These are phyloP conservation scores for Ganoderma sinense DNA, from an alignment of 1,284 basidiomycete species.

Conservation along the genomic window DNA sequence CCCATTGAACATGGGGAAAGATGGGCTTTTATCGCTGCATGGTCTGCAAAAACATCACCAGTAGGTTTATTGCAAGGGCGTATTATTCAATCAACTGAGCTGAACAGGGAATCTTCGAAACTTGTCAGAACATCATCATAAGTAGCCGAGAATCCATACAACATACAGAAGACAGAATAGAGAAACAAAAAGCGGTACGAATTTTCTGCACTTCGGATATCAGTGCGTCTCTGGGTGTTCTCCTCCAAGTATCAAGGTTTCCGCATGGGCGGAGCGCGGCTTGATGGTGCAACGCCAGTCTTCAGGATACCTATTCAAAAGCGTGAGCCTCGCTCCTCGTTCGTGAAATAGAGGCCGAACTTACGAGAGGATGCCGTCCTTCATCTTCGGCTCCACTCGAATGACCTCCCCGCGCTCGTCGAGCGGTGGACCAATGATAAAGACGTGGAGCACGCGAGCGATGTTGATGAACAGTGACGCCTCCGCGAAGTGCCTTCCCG, in stretches of 20 bases:
- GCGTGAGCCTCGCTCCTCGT: not conserved
- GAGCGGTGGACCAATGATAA: conserved; percentile 29
- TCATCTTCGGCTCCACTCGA: conserved; percentile 26
- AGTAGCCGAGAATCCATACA: not conserved
- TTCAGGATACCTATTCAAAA: conserved; percentile 25
- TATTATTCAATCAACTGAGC: not conserved
- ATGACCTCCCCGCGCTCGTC: conserved; percentile 19
- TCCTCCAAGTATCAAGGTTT: conserved; percentile 17
- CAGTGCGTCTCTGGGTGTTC: not conserved
- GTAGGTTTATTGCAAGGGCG: not conserved
- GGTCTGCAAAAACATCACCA: not conserved
- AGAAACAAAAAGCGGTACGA: not conserved
- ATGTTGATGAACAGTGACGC: conserved; percentile 28
- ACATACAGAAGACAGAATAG: not conserved
- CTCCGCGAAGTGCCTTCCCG: conserved; percentile 30
- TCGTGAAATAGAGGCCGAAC: not conserved
- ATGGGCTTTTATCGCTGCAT: not conserved
- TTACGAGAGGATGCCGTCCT: conserved; percentile 30
- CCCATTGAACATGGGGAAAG: not conserved
- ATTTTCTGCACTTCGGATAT: not conserved
- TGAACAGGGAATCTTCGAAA: not conserved
- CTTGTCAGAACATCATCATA: not conserved
- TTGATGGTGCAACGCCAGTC: conserved; percentile 30
- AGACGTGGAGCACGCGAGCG: conserved; percentile 33
- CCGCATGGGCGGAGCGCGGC: conserved; percentile 19